A percentile compares a stretch with the other conserved stretches of the same genome.
phyloP scores from a whole-genome alignment of 805 yeast species.

The Lipomyces yamanashiensis region DNA sequence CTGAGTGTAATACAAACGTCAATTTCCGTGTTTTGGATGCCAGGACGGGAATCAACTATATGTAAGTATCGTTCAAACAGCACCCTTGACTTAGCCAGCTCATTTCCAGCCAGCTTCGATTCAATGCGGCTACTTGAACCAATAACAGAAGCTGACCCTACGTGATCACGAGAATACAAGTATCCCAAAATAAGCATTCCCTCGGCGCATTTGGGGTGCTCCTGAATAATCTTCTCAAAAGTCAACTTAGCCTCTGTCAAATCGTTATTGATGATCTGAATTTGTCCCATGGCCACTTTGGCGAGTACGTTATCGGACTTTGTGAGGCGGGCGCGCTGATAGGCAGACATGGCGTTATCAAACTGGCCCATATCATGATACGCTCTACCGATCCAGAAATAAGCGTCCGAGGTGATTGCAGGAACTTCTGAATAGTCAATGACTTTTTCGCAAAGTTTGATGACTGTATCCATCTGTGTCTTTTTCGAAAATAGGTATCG shows the following conservation, averaged over 20 bases:
- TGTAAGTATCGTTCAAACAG: conserved; percentile 72
- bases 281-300: conserved; percentile 81
- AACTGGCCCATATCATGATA: conserved; percentile 63
- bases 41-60: conserved; percentile 57
- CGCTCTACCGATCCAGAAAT: conserved; percentile 87
- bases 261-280: conserved; percentile 74
- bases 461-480: conserved; percentile 58
- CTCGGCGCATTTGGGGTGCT: conserved; percentile 71
- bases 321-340: conserved; percentile 69
- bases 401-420: conserved; percentile 60
- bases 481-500: conserved; percentile 72
- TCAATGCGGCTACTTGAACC: conserved; percentile 28
- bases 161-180: conserved; percentile 55
- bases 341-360: conserved; percentile 70
- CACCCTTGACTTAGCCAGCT: conserved; percentile 59
- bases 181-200: conserved; percentile 72
- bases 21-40: conserved; percentile 60
- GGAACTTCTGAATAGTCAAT: conserved; percentile 50
- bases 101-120: conserved; percentile 41
- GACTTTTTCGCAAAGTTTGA: conserved; percentile 60
- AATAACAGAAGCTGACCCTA: conserved; percentile 46
- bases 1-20: conserved; percentile 74
- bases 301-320: conserved; percentile 68
- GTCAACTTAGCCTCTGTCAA: conserved; percentile 84
- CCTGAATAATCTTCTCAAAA: conserved; percentile 72